Evolutionary conservation across 129 eudicot species (phyloP), one percentile per base, ranked within the genome.

Genomic region (Flaveria linearis): DNA sequence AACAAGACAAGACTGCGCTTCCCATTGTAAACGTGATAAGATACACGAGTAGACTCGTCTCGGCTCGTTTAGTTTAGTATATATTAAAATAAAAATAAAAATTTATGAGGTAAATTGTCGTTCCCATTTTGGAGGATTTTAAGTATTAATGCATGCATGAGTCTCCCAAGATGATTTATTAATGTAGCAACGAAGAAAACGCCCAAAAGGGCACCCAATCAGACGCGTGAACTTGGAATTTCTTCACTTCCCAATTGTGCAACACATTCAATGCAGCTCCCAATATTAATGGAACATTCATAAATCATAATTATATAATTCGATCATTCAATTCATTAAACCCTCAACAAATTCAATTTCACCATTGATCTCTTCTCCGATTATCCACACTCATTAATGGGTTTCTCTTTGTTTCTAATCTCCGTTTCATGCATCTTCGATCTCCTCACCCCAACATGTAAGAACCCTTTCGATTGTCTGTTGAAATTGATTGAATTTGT

Each of bases 211-310:
- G 83, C 80, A 82, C 22, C 85, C 85, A 77, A 45, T 25, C 42
- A 58, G 9, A 72, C 72, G 83, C 79, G 89, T 88, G 84, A 78
- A 78, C 42, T 80, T 78, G 70, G 84, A 78, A 78, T 57, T 80
- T 78, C 75, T 66, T 33, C 60, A 39, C 0, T 78, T 78, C 81
- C 62, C 75, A 42, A 69, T 56, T 69, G n/a, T n/a, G n/a, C n/a
- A n/a, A 70, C 76, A 46, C 51, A 78, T 69, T 78, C 82, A 78
- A 78, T 78, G 70, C 70, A 57, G 7, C 46, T 42, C 25, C 75
- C 82, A 69, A 69, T 66, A 39, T 55, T 55, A 26, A 57, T 70
- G 76, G 82, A 69, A 30, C 36, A 2, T 30, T 30, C 36, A 30
- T 30, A 30, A 30, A 30, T 25, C 26, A 1, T 25, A 25, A 25